Percentiles rank a stretch among this genome's conserved stretches.
Conservation (phyloP, 805 yeast species). For the Lipomyces sp. region DNA sequence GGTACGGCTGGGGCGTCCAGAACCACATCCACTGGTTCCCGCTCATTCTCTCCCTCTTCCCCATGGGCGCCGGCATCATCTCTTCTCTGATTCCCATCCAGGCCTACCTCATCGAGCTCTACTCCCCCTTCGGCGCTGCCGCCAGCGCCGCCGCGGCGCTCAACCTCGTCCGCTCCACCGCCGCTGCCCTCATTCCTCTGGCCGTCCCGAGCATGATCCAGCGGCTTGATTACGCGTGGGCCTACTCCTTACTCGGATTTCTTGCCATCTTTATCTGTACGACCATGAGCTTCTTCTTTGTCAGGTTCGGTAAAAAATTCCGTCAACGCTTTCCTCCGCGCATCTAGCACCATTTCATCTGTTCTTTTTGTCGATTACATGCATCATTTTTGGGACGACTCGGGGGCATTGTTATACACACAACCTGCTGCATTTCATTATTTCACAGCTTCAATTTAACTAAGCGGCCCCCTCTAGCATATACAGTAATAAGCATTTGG, state of each 20-base stretch:
- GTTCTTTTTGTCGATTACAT: not conserved
- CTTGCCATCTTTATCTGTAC: constrained; percentile 20
- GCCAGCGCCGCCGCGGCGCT: constrained; percentile 28
- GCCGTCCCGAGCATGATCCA: constrained; percentile 19
- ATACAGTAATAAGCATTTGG: too few relatives aligned
- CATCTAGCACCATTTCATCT: not conserved
- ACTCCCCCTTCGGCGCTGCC: constrained; percentile 26
- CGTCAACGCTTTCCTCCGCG: constrained; percentile 19
- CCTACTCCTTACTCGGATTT: constrained; percentile 23
- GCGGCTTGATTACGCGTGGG: constrained; percentile 25
- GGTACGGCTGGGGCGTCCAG: constrained; percentile 35
- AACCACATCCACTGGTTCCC: constrained; percentile 20
- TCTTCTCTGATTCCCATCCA: constrained; percentile 25
- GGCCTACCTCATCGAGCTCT: constrained; percentile 25
- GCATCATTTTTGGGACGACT: too few relatives aligned
- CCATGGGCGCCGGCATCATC: constrained; percentile 25
- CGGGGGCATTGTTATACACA: too few relatives aligned
- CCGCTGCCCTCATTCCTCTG: constrained; percentile 26
- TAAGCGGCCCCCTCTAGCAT: too few relatives aligned
- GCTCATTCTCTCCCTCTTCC: constrained; percentile 15
- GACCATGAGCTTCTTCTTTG: constrained; percentile 12
- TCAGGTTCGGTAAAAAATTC: constrained; percentile 15
- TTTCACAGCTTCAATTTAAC: too few relatives aligned
- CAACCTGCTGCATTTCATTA: too few relatives aligned
- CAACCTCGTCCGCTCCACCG: constrained; percentile 22